These are phyloP conservation scores for Drosera capensis DNA, from an alignment of 148 eudicot species.

Conservation along the genomic window DNA sequence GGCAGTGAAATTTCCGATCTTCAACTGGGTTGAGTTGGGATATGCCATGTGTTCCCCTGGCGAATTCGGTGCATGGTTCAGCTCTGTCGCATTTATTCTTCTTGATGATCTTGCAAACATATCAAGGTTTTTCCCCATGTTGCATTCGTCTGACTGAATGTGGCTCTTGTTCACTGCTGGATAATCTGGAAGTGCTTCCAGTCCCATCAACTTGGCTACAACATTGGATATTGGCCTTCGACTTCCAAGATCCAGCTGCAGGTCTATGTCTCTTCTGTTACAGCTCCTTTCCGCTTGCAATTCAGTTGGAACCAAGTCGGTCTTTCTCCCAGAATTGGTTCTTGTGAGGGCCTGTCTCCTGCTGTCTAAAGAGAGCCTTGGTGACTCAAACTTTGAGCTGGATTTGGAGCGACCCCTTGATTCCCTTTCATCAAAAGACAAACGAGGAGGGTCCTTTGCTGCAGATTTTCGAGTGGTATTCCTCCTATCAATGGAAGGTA, in stretches of 20 bases:
- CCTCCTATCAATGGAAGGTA: slow-evolving; percentile 10
- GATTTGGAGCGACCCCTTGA: slow-evolving; percentile 17
- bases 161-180: slow-evolving; percentile 10
- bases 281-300: slow-evolving; percentile 9
- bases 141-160: slow-evolving; percentile 11
- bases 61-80: slow-evolving; percentile 16
- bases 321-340: slow-evolving; percentile 17
- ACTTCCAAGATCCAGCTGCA: slow-evolving; percentile 37
- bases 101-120: slow-evolving; percentile 24
- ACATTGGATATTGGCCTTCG: slow-evolving; percentile 38
- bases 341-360: slow-evolving; percentile 26
- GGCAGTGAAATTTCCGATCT: slow-evolving; percentile 5
- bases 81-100: slow-evolving; percentile 21
- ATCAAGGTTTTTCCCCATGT: slow-evolving; percentile 14
- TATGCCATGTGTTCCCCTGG: slow-evolving; percentile 22
- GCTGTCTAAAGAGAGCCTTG: slow-evolving; percentile 75
- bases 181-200: slow-evolving; percentile 43
- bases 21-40: slow-evolving; percentile 15
- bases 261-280: slow-evolving; percentile 7
- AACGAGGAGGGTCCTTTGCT: slow-evolving; percentile 24
- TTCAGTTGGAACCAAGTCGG: slow-evolving; percentile 15
- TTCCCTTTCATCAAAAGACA: slow-evolving; percentile 65
- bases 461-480: slow-evolving; percentile 1
- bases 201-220: slow-evolving; percentile 81
- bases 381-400: slow-evolving; percentile 38